Evolutionary conservation across 345 rosid species (phyloP), one percentile per base, ranked within the genome.

Genomic region (Orychophragmus violaceus): DNA sequence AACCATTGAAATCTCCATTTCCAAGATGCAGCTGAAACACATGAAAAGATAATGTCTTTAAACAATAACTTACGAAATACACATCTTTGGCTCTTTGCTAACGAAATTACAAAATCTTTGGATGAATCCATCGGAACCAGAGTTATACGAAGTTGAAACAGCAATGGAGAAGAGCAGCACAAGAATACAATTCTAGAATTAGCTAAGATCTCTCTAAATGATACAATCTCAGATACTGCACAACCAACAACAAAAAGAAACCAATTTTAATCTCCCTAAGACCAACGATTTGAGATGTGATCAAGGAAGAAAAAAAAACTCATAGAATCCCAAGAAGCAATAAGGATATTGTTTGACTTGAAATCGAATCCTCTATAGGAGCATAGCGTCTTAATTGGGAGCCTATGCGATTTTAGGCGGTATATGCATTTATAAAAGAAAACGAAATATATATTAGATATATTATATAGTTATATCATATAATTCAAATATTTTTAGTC

Each of bases 241-340:
- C 83, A 60, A n/a, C 5, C 50, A 42, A 41, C 48, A 14, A 8
- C 24, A 51, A 6, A n/a, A n/a, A 16, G 32, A 29, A 9, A 25
- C 57, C 25, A 46, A 46, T 11, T n/a, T n/a, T n/a, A n/a, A n/a
- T n/a, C n/a, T n/a, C n/a, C n/a, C n/a, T n/a, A n/a, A 17, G 12
- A 21, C 16, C 28, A 6, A 22, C n/a, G 30, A 50, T 22, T 32
- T 16, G 61, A 58, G 55, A 58, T 58, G 5, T 1, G 32, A 54
- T 4, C 39, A 45, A 55, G 17, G 35, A 12, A 64, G 11, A n/a
- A 60, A 37, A 21, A 29, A 54, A 73, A 7, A 78, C 95, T 82
- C 22, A 94, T 95, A 5, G 88, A 80, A 55, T 94, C 99, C 99
- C 99, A 94, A 18, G 97, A 88, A 42, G 97, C 74, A 62, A 95